Percentiles rank a stretch among this genome's conserved stretches.
Evolutionary conservation across 73 alveolate species (phyloP).

Genomic region (Paramecium octaurelia): DNA sequence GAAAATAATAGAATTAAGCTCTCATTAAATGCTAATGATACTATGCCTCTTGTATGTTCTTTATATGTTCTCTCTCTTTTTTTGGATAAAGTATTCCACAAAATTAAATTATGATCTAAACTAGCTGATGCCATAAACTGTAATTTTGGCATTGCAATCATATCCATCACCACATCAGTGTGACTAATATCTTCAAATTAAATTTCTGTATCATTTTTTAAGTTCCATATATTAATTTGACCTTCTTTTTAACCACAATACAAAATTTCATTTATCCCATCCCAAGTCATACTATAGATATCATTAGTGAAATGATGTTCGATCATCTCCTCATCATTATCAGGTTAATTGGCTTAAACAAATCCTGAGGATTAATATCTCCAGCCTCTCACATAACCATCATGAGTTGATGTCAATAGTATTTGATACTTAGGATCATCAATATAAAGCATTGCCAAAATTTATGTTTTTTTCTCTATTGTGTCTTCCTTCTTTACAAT

Average conservation of each 20-base stretch:
- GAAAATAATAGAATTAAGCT: slow-evolving; percentile 72
- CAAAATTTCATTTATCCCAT: slow-evolving; percentile 68
- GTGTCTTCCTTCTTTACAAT: slow-evolving; percentile 53
- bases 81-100: slow-evolving; percentile 79
- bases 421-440: slow-evolving; percentile 68
- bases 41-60: slow-evolving; percentile 83
- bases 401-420: slow-evolving; percentile 76
- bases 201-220: slow-evolving; percentile 63
- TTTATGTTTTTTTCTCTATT: slow-evolving; percentile 49
- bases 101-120: slow-evolving; percentile 71
- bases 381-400: slow-evolving; percentile 80
- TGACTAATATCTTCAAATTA: slow-evolving; percentile 70
- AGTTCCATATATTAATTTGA: slow-evolving; percentile 75
- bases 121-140: slow-evolving; percentile 81
- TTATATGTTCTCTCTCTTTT: slow-evolving; percentile 71
- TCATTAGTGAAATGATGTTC: slow-evolving; percentile 74
- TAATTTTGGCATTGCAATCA: slow-evolving; percentile 79
- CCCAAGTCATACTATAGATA: slow-evolving; percentile 84
- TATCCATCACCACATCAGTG: slow-evolving; percentile 76
- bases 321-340: slow-evolving; percentile 61
- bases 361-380: slow-evolving; percentile 60
- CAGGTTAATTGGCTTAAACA: slow-evolving; percentile 60
- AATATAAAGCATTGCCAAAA: slow-evolving; percentile 50
- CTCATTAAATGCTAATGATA: slow-evolving; percentile 75
- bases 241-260: slow-evolving; percentile 84